phyloP scores from a whole-genome alignment of 2,329 filamentous ascomycete species.

The Scedosporium apiospermum region DNA sequence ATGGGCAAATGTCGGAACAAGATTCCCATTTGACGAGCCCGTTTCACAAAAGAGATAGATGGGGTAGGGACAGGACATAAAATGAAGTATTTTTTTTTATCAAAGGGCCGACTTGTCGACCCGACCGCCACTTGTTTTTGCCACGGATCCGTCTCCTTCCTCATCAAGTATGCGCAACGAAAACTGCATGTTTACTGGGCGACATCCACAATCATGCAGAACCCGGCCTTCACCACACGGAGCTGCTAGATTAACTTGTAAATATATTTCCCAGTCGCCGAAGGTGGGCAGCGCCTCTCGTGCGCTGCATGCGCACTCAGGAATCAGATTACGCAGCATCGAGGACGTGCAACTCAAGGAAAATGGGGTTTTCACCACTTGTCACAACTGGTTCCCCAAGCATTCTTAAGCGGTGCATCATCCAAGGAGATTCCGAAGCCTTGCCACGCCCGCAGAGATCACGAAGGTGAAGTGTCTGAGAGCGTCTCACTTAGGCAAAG shows the following conservation, averaged over 20 bases:
- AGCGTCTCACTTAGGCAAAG: constrained; percentile 30
- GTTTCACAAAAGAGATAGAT: too few species aligned
- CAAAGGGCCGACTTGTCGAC: too few species aligned
- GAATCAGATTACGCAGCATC: neutral
- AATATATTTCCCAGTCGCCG: neutral
- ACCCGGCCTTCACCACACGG: neutral
- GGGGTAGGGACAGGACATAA: too few species aligned
- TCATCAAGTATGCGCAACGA: too few species aligned
- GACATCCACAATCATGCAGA: neutral
- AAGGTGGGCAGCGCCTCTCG: neutral
- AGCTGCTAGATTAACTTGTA: neutral
- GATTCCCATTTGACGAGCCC: too few species aligned
- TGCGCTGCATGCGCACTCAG: neutral
- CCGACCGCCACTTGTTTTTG: too few species aligned
- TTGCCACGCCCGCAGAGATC: constrained; percentile 21
- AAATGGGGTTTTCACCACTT: neutral
- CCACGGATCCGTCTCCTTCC: too few species aligned
- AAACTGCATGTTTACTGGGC: too few species aligned
- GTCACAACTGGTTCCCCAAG: neutral
- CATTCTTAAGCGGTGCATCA: neutral
- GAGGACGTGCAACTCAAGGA: neutral
- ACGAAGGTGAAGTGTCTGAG: constrained; percentile 25
- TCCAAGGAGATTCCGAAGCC: neutral
- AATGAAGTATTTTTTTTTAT: too few species aligned
- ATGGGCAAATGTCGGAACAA: too few species aligned